Evolutionary conservation across 2,329 filamentous ascomycete species (phyloP), one percentile per base, ranked within the genome.

Genomic region (Xylariales sp.): DNA sequence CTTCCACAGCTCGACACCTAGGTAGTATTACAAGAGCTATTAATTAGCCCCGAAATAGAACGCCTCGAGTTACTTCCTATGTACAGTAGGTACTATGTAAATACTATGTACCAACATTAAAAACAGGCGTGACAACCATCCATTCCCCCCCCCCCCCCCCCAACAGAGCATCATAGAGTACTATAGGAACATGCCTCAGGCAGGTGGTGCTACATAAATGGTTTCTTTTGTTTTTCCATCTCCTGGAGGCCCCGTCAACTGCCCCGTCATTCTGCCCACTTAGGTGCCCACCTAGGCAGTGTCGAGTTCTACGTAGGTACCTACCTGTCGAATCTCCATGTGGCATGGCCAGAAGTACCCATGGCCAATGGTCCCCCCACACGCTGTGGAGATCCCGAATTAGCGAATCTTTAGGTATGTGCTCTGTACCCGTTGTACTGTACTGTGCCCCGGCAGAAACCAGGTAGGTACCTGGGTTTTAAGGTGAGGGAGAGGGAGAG

Each of bases 301-400:
- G 62, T 54, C 66, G 63, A 62, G 58, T 60, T 60, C 65, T 59
- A 67, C 53, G 12, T 30, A 30, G n/a, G 16, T 36, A 52, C 48
- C 7, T 52, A 32, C 28, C n/a, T 43, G 14, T 62, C 56, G 54
- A 58, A 58, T 59, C 49, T 58, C 53, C 58, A 61, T 63, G 41
- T 59, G 68, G 61, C 55, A 56, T 59, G 23, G 23, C 23, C 23
- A 23, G 23, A 23, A 23, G 23, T 23, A 23, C 23, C 23, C 23
- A 23, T 23, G 53, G 56, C 43, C 65, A 68, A 63, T 70, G 65
- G 67, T 60, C 62, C 74, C 74, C 75, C 75, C 75, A 75, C 75
- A 76, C 73, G 45, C 65, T 63, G 73, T 73, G 68, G 74, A 69
- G 68, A 64, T 62, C 67, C 69, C 69, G 62, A 56, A 62, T 56